A percentile compares a stretch with the other conserved stretches of the same genome.
Conservation (phyloP, 2,329 filamentous ascomycete species). For the Ceratocystis papillata region DNA sequence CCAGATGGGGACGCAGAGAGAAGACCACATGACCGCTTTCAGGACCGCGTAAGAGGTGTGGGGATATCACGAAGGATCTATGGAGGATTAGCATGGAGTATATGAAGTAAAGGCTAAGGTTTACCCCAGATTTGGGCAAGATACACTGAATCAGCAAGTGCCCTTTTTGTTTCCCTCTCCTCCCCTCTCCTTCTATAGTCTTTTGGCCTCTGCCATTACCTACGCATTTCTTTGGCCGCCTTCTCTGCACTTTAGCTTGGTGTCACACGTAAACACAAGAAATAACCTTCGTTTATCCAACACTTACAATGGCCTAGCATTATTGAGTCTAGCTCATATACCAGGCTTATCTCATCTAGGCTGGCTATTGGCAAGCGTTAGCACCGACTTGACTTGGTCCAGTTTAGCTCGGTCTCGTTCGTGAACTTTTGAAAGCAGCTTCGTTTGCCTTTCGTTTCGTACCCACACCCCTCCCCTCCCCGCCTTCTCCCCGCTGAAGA, state of each 20-base stretch:
- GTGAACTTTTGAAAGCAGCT: slow-evolving; percentile 4
- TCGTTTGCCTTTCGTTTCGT: neutral
- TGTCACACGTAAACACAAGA: no score
- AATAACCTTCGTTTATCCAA: no score
- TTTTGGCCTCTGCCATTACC: neutral
- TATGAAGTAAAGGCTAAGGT: neutral
- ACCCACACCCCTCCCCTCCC: neutral
- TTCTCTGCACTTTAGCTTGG: no score
- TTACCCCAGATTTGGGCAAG: slow-evolving; percentile 13
- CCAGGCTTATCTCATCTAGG: neutral
- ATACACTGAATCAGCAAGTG: neutral
- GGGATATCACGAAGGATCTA: slow-evolving; percentile 4
- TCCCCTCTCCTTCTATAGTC: no score
- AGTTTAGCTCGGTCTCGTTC: neutral
- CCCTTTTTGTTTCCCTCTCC: neutral
- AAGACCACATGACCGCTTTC: slow-evolving; percentile 21
- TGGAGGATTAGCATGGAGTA: neutral
- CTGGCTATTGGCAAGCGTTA: slow-evolving; percentile 1
- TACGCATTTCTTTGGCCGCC: neutral
- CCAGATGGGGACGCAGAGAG: slow-evolving; percentile 11
- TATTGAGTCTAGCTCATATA: neutral
- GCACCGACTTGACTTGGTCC: neutral
- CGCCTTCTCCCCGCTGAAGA: neutral
- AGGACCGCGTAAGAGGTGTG: slow-evolving; percentile 16
- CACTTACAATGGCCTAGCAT: neutral